Base-by-base conservation (phyloP, 2,329 filamentous ascomycete genomes). In the Didymella sp. region DNA sequence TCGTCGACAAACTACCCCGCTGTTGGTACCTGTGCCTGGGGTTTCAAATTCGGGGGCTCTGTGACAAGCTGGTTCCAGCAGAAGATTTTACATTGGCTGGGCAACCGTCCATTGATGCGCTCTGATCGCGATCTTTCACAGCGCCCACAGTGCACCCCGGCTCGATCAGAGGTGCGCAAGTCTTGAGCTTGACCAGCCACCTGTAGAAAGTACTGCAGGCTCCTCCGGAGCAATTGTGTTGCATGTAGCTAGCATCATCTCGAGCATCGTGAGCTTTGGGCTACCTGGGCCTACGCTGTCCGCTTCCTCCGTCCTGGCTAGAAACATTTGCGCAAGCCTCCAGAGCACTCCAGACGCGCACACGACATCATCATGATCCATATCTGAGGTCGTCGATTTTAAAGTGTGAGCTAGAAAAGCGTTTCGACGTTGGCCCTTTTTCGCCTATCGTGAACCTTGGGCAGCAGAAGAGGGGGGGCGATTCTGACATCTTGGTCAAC, bases 361-460 rank as follows among this genome's bases (percentile, higher is more conserved):
- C 43, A 44, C 54, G 48, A 52, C 54, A 57, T 57, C 54, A 57
- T 57, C 25, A 43, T 44, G 33, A 43, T 22, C 43, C 22, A 24
- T 24, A 9, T 19, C 24, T 27, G 19, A 41, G 30, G 54, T 43
- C 37, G 49, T 52, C 31, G 25, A 52, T 31, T 47, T 52, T 43
- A 52, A 40, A 52, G 30, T 48, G 43, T 31, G 44, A 30, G 48
- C 48, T 41, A 52, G 25, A 52, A 19, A 56, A 40, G 43, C 48
- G 38, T 52, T 40, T 37, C 37, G 31, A 43, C 33, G 11, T 48
- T 43, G 54, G 48, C 31, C 54, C 48, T 57, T 57, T 25, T 57
- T 43, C 42, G 17, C 37, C 43, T 43, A 45, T 57, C 48, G 30
- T 33, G 54, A 27, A 52, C 43, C 35, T 31, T 38, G 48, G 28